Evolutionary conservation across 1,284 basidiomycete species (phyloP).

Genomic region (Ceratobasidium sp.): DNA sequence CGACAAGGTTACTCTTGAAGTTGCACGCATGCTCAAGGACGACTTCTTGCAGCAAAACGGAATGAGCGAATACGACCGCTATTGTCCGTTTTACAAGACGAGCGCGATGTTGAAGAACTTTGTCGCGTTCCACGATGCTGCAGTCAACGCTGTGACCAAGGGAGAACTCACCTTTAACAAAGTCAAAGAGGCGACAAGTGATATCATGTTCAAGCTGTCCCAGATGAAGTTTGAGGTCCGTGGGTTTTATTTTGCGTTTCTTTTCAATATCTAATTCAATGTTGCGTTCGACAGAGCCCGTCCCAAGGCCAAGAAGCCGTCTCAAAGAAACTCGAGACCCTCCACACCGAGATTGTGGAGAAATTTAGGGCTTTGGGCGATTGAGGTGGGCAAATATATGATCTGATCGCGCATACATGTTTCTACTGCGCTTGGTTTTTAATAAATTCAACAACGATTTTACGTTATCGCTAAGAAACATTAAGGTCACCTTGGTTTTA

Average conservation of each 20-base stretch:
- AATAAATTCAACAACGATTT: conserved; percentile 12
- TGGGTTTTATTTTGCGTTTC: conserved; percentile 10
- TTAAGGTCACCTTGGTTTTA: not conserved
- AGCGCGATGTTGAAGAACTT: conserved; percentile 96
- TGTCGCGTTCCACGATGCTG: conserved; percentile 91
- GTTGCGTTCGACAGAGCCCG: conserved; percentile 63
- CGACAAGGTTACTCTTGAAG: conserved; percentile 98
- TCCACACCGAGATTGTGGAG: conserved; percentile 86
- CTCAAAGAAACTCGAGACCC: conserved; percentile 77
- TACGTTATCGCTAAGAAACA: no score
- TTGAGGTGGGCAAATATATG: conserved; percentile 50
- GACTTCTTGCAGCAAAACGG: conserved; percentile 99
- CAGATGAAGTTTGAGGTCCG: conserved; percentile 97
- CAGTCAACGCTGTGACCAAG: conserved; percentile 83
- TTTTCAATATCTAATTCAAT: conserved; percentile 36
- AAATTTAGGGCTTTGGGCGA: conserved; percentile 87
- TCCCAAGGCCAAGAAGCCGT: conserved; percentile 85
- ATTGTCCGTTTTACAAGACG: conserved; percentile 99
- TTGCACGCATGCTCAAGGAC: conserved; percentile 96
- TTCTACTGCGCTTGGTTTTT: not conserved
- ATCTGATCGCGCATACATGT: conserved; percentile 6
- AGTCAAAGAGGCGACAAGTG: conserved; percentile 86
- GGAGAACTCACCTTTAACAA: conserved; percentile 91
- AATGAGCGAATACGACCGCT: conserved; percentile 97
- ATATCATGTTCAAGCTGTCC: conserved; percentile 94